phyloP scores from a whole-genome alignment of 1,284 basidiomycete species.

The Phellopilus nigrolimitatus region DNA sequence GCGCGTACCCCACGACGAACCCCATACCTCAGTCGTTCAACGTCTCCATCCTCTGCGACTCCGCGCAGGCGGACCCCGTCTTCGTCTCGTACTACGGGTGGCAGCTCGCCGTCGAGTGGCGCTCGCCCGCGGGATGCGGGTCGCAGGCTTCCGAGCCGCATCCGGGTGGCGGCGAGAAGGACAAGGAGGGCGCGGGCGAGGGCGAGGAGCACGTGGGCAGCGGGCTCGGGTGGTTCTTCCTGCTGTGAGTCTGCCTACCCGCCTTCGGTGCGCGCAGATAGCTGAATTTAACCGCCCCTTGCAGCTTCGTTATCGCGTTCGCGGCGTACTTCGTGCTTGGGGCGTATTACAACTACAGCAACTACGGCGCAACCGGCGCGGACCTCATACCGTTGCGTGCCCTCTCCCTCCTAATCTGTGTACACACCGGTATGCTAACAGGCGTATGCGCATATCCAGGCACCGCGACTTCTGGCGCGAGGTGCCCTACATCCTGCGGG shows the following conservation, averaged over 20 bases:
- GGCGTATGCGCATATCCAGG: constrained; percentile 34
- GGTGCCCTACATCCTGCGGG: constrained; percentile 76
- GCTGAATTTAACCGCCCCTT: constrained; percentile 7
- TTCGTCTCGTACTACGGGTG: constrained; percentile 60
- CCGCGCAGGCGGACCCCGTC: constrained; percentile 39
- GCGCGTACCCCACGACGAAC: constrained; percentile 49
- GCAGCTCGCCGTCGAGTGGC: constrained; percentile 55
- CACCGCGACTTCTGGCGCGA: constrained; percentile 87
- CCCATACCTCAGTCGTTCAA: constrained; percentile 52
- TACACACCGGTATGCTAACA: constrained; percentile 53
- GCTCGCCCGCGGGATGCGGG: constrained; percentile 46
- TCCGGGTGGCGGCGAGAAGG: constrained; percentile 31
- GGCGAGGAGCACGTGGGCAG: constrained; percentile 48
- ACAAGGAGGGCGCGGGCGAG: constrained; percentile 31
- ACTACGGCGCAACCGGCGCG: constrained; percentile 71
- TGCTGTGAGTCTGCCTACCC: constrained; percentile 52
- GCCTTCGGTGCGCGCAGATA: background rate
- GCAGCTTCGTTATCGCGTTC: constrained; percentile 62
- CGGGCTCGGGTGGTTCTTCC: constrained; percentile 79
- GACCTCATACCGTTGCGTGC: constrained; percentile 73
- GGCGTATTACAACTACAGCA: constrained; percentile 80
- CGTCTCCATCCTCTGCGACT: constrained; percentile 56
- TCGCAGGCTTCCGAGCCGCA: no score
- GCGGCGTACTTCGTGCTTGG: constrained; percentile 67
- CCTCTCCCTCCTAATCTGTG: constrained; percentile 5